Evolutionary conservation across 352 stramenopile species (phyloP).

Genomic region (Nothophytophthora sp.): DNA sequence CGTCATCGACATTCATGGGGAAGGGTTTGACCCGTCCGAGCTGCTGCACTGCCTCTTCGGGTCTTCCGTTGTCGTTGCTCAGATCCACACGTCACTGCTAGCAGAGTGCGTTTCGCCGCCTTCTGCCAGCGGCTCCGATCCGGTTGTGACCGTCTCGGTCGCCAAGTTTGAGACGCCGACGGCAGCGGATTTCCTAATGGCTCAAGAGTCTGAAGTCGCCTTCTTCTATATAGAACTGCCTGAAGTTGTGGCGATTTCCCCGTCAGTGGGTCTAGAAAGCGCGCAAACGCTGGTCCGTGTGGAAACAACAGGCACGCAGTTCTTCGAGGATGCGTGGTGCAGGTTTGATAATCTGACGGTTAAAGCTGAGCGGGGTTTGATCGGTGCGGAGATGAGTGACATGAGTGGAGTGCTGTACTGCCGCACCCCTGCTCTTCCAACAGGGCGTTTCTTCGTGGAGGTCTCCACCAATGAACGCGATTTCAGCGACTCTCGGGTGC

Average conservation of each 20-base stretch:
- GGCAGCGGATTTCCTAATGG: background rate
- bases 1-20: slow-evolving; percentile 24
- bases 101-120: slow-evolving; percentile 32
- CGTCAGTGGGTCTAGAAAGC: slow-evolving; percentile 11
- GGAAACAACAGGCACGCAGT: slow-evolving; percentile 13
- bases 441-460: slow-evolving; percentile 27
- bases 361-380: background rate
- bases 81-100: slow-evolving; percentile 12
- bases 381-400: background rate
- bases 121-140: slow-evolving; percentile 4
- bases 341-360: slow-evolving; percentile 36
- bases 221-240: slow-evolving; percentile 44
- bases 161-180: slow-evolving; percentile 13
- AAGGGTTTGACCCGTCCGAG: slow-evolving; percentile 24
- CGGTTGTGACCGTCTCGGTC: slow-evolving; percentile 29
- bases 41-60: slow-evolving; percentile 45
- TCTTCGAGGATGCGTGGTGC: slow-evolving; percentile 24
- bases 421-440: slow-evolving; percentile 4
- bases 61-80: slow-evolving; percentile 17
- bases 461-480: slow-evolving; percentile 46
- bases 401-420: slow-evolving; percentile 16
- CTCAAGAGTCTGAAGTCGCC: slow-evolving; percentile 11
- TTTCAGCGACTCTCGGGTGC: slow-evolving; percentile 35
- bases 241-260: slow-evolving; percentile 18
- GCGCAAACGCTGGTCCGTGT: slow-evolving; percentile 26